These are phyloP conservation scores for Neurospora sp. DNA, from an alignment of 495 filamentous ascomycete genomes.

Conservation along the genomic window DNA sequence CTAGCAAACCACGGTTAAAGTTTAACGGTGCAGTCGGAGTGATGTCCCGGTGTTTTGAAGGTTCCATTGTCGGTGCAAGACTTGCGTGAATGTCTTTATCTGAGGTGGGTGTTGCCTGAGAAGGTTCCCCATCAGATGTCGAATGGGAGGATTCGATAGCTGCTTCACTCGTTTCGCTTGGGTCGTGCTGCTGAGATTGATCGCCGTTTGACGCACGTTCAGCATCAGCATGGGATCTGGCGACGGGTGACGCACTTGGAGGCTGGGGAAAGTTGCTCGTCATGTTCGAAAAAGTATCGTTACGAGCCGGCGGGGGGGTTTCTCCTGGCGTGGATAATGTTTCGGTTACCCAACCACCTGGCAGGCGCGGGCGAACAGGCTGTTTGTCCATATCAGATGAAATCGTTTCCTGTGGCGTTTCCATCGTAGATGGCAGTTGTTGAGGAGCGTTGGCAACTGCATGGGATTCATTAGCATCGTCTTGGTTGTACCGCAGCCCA, in stretches of 20 bases:
- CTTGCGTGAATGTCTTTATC: not conserved
- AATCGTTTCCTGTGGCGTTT: conserved; percentile 10
- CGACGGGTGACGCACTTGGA: not conserved
- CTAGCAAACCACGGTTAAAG: conserved; percentile 19
- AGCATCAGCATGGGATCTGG: conserved; percentile 1
- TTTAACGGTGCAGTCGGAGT: conserved; percentile 43
- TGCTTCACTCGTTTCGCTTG: not conserved
- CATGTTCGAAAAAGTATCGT: conserved; percentile 2
- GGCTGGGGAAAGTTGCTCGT: not conserved
- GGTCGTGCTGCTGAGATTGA: not conserved
- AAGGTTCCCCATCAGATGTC: not conserved
- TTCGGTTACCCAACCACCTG: conserved; percentile 57
- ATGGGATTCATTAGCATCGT: conserved; percentile 2
- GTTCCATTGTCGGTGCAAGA: conserved; percentile 11
- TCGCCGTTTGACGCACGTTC: not conserved
- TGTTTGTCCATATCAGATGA: conserved; percentile 23
- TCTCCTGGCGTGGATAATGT: conserved; percentile 30
- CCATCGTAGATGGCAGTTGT: conserved; percentile 9
- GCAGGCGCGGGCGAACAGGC: conserved; percentile 46
- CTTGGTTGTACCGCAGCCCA: conserved; percentile 5
- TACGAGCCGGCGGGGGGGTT: conserved; percentile 9
- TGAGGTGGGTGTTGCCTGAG: not conserved
- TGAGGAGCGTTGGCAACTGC: not conserved
- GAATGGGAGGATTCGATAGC: not conserved
- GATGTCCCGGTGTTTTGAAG: conserved; percentile 16